Percentiles rank a stretch among this genome's conserved stretches.
Conservation (phyloP, 1,284 basidiomycete species). For the Sporisorium iseilematis-ciliati region DNA sequence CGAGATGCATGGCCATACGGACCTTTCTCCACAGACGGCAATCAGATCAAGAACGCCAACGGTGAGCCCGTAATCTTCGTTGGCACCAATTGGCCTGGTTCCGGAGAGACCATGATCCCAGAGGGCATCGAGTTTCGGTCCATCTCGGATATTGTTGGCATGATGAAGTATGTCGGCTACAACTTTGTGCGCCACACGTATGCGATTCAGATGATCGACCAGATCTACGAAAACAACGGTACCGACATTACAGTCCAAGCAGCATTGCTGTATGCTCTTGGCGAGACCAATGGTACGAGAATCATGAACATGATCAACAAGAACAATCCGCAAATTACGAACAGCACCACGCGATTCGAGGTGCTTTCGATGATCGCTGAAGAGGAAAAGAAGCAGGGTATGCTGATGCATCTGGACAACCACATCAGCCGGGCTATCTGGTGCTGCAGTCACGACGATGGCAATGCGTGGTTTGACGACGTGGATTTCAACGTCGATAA, state of each 20-base stretch:
- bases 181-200: slow-evolving; percentile 51
- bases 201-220: slow-evolving; percentile 50
- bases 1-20: slow-evolving; percentile 40
- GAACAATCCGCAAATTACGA: slow-evolving; percentile 35
- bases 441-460: slow-evolving; percentile 49
- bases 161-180: slow-evolving; percentile 44
- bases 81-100: slow-evolving; percentile 47
- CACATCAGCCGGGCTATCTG: slow-evolving; percentile 44
- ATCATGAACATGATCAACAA: slow-evolving; percentile 41
- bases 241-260: slow-evolving; percentile 33
- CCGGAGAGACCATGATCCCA: slow-evolving; percentile 44
- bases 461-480: slow-evolving; percentile 49
- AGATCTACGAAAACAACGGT: slow-evolving; percentile 48
- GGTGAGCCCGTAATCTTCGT: slow-evolving; percentile 35
- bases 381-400: slow-evolving; percentile 36
- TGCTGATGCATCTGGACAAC: slow-evolving; percentile 49
- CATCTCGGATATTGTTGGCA: slow-evolving; percentile 31
- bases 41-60: slow-evolving; percentile 43
- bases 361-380: slow-evolving; percentile 34
- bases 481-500: slow-evolving; percentile 32
- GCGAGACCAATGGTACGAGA: slow-evolving; percentile 31
- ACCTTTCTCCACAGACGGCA: slow-evolving; percentile 31
- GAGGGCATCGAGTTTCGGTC: slow-evolving; percentile 44
- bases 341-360: slow-evolving; percentile 36
- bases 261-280: slow-evolving; percentile 29